Conservation (phyloP, 768 basidiomycete genomes). For the Mycena floridula region DNA sequence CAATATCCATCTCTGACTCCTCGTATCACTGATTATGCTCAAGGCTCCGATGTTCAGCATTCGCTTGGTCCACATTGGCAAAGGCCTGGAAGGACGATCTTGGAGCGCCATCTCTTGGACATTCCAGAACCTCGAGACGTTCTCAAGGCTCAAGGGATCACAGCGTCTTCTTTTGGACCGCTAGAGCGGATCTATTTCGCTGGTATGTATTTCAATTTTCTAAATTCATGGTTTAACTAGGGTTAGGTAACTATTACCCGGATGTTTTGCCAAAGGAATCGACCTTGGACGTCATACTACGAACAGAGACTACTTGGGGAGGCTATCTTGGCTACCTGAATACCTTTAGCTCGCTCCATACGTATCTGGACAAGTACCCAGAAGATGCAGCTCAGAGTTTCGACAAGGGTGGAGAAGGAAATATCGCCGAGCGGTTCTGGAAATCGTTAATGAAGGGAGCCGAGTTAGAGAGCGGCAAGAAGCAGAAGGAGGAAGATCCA, state of each 20-base stretch:
- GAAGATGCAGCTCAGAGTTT: slow-evolving; percentile 30
- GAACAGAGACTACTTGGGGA: slow-evolving; percentile 55
- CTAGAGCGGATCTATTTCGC: slow-evolving; percentile 55
- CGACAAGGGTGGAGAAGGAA: slow-evolving; percentile 38
- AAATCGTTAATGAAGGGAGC: slow-evolving; percentile 39
- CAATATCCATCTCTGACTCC: slow-evolving; percentile 50
- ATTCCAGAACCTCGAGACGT: slow-evolving; percentile 49
- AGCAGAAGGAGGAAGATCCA: slow-evolving; percentile 28
- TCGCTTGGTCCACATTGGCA: slow-evolving; percentile 75
- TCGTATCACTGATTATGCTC: slow-evolving; percentile 56
- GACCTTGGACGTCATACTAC: slow-evolving; percentile 45
- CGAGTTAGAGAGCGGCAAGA: slow-evolving; percentile 21
- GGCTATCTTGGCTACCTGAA: slow-evolving; percentile 62
- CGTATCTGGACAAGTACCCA: slow-evolving; percentile 58
- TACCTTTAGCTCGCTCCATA: slow-evolving; percentile 66
- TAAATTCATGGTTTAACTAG: slow-evolving; percentile 9
- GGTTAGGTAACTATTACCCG: slow-evolving; percentile 35
- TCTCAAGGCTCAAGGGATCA: slow-evolving; percentile 10
- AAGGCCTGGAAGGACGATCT: slow-evolving; percentile 71
- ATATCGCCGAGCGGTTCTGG: slow-evolving; percentile 63
- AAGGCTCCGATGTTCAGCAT: slow-evolving; percentile 45
- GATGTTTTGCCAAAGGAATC: slow-evolving; percentile 19
- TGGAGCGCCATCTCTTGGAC: slow-evolving; percentile 63
- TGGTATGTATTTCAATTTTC: slow-evolving; percentile 27
- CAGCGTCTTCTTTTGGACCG: slow-evolving; percentile 27